phyloP scores from a whole-genome alignment of 371 early-diverging fungal genomes.

The Lichtheimia hyalospora region DNA sequence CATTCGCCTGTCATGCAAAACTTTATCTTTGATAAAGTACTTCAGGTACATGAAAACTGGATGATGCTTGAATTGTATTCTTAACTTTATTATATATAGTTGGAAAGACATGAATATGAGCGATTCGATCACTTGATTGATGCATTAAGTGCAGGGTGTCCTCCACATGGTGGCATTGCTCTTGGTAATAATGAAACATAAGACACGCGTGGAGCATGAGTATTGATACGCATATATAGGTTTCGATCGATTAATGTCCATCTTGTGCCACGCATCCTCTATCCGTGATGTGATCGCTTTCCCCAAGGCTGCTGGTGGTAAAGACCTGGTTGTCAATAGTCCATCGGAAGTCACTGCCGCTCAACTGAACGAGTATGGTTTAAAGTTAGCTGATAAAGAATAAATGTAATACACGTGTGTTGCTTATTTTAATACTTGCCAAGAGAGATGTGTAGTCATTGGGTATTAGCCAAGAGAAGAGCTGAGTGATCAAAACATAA shows the following conservation, averaged over 20 bases:
- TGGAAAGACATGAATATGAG: constrained; percentile 49
- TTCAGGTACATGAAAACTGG: constrained; percentile 43
- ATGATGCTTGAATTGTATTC: neutral
- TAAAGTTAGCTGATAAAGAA: constrained; percentile 30
- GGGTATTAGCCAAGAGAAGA: too few relatives aligned
- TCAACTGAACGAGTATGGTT: constrained; percentile 71
- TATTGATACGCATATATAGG: constrained; percentile 30
- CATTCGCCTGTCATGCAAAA: constrained; percentile 80
- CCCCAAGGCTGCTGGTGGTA: constrained; percentile 83
- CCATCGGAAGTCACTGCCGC: constrained; percentile 65
- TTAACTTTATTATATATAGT: constrained; percentile 2
- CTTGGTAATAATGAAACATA: constrained; percentile 48
- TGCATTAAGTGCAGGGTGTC: constrained; percentile 84
- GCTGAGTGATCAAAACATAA: too few relatives aligned
- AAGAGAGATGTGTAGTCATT: too few relatives aligned
- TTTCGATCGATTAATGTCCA: constrained; percentile 83
- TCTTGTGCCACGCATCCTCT: constrained; percentile 70
- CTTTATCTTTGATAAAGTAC: constrained; percentile 70
- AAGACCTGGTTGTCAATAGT: constrained; percentile 81
- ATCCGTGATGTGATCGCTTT: constrained; percentile 94
- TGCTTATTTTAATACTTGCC: too few relatives aligned
- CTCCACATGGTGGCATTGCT: constrained; percentile 92
- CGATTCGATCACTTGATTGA: constrained; percentile 83
- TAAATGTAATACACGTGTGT: neutral
- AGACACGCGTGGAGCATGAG: neutral